Evolutionary conservation across 139 green algal species (phyloP).

Genomic region (Parachlorella kessleri): DNA sequence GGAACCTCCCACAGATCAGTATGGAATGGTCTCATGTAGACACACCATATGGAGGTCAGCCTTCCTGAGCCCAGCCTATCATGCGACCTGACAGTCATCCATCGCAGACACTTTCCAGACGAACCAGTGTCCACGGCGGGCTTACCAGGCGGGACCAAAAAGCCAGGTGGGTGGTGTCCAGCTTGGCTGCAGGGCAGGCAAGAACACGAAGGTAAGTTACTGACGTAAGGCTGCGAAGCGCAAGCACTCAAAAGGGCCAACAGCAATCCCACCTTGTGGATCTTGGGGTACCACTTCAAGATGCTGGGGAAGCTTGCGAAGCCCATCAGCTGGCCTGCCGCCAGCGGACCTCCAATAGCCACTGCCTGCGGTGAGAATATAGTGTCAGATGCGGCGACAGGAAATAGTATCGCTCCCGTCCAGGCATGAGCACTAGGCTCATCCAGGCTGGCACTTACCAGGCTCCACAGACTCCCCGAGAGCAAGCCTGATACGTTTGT

Average conservation of each 20-base stretch:
- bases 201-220: too few species aligned
- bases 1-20: not conserved
- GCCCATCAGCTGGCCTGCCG: not conserved
- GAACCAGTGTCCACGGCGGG: too few species aligned
- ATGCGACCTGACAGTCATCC: not conserved
- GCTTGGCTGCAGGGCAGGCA: not conserved
- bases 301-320: not conserved
- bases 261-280: not conserved
- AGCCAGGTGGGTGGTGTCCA: constrained; percentile 53
- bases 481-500: too few species aligned
- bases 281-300: not conserved
- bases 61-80: not conserved
- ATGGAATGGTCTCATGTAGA: not conserved
- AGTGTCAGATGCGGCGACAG: too few species aligned
- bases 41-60: not conserved
- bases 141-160: constrained; percentile 51
- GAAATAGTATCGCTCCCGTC: too few species aligned
- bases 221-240: too few species aligned
- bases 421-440: too few species aligned
- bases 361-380: not conserved
- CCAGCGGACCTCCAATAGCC: not conserved
- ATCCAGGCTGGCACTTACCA: too few species aligned
- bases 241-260: too few species aligned
- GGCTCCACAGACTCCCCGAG: too few species aligned
- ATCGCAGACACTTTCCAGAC: too few species aligned